phyloP scores from a whole-genome alignment of 129 eudicot species.

The Sambucus nigra region DNA sequence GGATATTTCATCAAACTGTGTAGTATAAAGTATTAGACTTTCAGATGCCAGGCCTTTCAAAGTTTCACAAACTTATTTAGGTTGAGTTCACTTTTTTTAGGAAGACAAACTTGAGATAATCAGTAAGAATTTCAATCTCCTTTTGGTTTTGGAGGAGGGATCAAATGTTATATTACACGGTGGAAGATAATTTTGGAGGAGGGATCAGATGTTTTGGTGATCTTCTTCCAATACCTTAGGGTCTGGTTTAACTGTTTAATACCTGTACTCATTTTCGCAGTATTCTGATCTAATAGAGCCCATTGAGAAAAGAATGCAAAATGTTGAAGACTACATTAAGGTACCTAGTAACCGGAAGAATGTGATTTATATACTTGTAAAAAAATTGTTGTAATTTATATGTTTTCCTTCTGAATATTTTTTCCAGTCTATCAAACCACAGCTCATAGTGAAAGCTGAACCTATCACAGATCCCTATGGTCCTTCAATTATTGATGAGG shows the following conservation, averaged over 20 bases:
- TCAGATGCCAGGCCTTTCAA: no score
- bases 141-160: no score
- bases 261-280: slow-evolving; percentile 33
- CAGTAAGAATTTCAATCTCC: no score
- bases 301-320: slow-evolving; percentile 47
- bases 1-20: no score
- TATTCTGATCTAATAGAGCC: slow-evolving; percentile 73
- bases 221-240: background rate
- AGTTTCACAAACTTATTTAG: no score
- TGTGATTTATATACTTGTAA: background rate
- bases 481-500: slow-evolving; percentile 70
- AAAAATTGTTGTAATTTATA: slow-evolving; percentile 4
- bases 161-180: no score
- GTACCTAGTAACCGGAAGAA: slow-evolving; percentile 17
- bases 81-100: no score
- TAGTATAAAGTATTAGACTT: no score
- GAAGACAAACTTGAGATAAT: no score
- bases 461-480: slow-evolving; percentile 94
- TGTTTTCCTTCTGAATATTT: background rate
- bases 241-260: background rate
- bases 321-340: slow-evolving; percentile 71
- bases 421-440: slow-evolving; percentile 77
- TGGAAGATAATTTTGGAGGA: no score
- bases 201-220: background rate
- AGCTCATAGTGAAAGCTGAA: slow-evolving; percentile 70